Evolutionary conservation across 2,329 filamentous ascomycete species (phyloP), one percentile per base, ranked within the genome.

Genomic region (Talaromyces sp.): DNA sequence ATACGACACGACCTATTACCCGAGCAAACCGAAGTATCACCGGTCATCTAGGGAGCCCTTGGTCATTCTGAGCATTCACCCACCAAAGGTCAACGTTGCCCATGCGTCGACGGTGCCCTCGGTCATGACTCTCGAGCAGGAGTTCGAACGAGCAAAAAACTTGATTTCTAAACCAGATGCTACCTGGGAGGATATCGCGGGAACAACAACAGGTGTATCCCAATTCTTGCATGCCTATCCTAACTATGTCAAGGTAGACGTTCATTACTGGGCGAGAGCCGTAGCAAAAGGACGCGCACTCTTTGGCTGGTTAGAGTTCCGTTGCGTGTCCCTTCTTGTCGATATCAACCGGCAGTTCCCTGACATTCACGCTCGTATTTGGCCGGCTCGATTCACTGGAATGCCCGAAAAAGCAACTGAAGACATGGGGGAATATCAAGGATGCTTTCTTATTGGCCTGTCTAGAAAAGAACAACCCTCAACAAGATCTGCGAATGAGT

Each of bases 201-300:
- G 63, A n/a, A 25, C 60, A 61, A n/a, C n/a, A 8, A 62, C 60
- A 8, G 54, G 53, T 41, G 60, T 43, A 31, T 19, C 21, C 1
- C 76, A 80, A 2, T 88, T 88, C 62, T 65, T 87, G 5, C 63
- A 63, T 1, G 65, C 71, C 0, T 83, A 82, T 67, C 78, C 75
- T 56, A 80, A 73, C 54, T 89, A 84, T 64, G 70, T 85, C 58
- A 83, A 81, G 64, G 78, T 89, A 53, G 81, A 86, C 58, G 77
- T 83, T 1, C 83, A 85, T 48, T 88, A 85, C 69, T 89, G 86
- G 86, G 84, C 84, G 1, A 71, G 79, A 6, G 83, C 83, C 2
- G 70, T 78, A 1, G 71, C 77, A 1, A 82, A 80, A 56, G 82
- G 83, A 1, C 80, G 79, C 19, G 73, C 76, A 11, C 78, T 86